Evolutionary conservation across 2,329 filamentous ascomycete genomes (phyloP).

Genomic region (Hymenoscyphus fructigenus): DNA sequence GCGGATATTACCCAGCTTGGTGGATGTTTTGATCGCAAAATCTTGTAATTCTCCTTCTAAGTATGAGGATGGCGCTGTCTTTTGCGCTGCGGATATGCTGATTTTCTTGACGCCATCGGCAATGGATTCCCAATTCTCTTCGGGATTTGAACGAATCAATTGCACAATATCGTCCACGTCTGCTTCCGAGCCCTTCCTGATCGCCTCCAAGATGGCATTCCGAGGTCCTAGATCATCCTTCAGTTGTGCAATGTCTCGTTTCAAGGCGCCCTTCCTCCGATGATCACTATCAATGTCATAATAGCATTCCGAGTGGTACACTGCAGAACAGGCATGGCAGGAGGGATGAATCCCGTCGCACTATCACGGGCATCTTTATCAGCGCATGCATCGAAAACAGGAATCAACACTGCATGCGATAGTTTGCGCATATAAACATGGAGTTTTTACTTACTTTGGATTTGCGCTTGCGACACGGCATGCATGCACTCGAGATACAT

Average conservation of each 20-base stretch:
- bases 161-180: constrained; percentile 39
- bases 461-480: constrained; percentile 28
- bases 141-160: constrained; percentile 19
- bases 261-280: constrained; percentile 43
- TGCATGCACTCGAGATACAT: constrained; percentile 19
- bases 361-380: constrained; percentile 32
- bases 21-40: constrained; percentile 15
- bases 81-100: constrained; percentile 7
- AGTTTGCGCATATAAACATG: background rate
- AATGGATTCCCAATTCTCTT: constrained; percentile 21
- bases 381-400: background rate
- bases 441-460: constrained; percentile 21
- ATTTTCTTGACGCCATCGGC: constrained; percentile 17
- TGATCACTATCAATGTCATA: constrained; percentile 51
- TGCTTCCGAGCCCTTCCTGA: constrained; percentile 45
- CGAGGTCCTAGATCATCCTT: constrained; percentile 12
- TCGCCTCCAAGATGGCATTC: constrained; percentile 37
- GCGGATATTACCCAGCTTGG: constrained; percentile 14
- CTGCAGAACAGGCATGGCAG: constrained; percentile 50
- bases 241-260: constrained; percentile 38
- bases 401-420: background rate
- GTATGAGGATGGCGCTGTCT: constrained; percentile 7
- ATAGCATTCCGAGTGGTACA: constrained; percentile 49
- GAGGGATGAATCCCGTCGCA: constrained; percentile 49
- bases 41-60: constrained; percentile 18